Evolutionary conservation across 2,329 filamentous ascomycete species (phyloP).

Genomic region (Arthrobotrys conoides): DNA sequence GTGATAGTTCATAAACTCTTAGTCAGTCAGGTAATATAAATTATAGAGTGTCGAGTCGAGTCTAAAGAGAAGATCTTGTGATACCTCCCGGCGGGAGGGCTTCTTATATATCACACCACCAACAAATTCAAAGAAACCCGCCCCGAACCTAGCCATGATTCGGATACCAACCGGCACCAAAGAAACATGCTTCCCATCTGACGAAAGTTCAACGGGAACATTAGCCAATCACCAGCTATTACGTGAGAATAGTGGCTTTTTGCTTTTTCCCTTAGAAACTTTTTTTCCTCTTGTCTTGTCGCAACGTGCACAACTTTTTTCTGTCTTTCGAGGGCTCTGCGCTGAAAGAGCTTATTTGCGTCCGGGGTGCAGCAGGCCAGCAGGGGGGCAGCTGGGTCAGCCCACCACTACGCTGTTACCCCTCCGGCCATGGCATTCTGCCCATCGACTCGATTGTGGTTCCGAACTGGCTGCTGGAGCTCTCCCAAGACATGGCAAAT

Average conservation of each 20-base stretch:
- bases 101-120: constrained; percentile 44
- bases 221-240: constrained; percentile 55
- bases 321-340: constrained; percentile 1
- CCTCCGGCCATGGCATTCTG: constrained; percentile 16
- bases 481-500: constrained; percentile 50
- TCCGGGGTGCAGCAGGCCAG: constrained; percentile 42
- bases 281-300: constrained; percentile 33
- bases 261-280: constrained; percentile 28
- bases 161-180: constrained; percentile 54
- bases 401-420: constrained; percentile 28
- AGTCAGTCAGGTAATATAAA: background rate
- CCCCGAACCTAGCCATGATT: constrained; percentile 37
- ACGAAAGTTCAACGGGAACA: constrained; percentile 61
- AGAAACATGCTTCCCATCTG: constrained; percentile 59
- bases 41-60: constrained; percentile 8
- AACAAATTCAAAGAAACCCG: constrained; percentile 26
- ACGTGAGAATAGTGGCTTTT: constrained; percentile 38
- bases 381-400: constrained; percentile 47
- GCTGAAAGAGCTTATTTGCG: constrained; percentile 52
- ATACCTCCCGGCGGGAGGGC: constrained; percentile 21
- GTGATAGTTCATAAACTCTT: constrained; percentile 32
- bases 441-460: constrained; percentile 22
- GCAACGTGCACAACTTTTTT: constrained; percentile 42
- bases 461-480: constrained; percentile 58
- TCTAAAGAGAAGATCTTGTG: constrained; percentile 47